Evolutionary conservation across 768 basidiomycete genomes (phyloP), one percentile per base, ranked within the genome.

Genomic region (Gymnopilus junonius): DNA sequence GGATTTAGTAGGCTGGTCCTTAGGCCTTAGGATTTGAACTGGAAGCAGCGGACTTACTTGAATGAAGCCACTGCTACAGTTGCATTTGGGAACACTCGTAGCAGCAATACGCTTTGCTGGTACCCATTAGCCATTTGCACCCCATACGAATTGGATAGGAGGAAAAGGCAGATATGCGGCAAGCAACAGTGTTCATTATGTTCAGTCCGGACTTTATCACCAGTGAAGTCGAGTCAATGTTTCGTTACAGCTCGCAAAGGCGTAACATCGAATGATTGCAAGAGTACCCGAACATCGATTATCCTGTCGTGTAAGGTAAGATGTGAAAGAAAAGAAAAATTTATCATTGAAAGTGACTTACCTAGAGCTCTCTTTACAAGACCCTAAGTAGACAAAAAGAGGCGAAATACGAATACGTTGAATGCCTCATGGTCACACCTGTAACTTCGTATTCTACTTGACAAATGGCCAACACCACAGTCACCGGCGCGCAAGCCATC

Each of bases 401-500:
- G n/a, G n/a, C n/a, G n/a, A n/a, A 42, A 42, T 42, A 42, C 17
- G 8, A 42, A 42, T 42, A 7, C 17, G 6, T 17, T 4, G 17
- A 20, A 42, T 42, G 1, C 21, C 17, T 20, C 29, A 11, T 31
- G 37, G 46, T 43, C 55, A 65, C 43, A 57, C 40, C 55, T 55
- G 54, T 53, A 57, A 37, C 56, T 31, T 20, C 55, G 14, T 46
- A 21, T 17, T 46, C 12, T 29, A 51, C 54, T 68, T 58, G 55
- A 43, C 53, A 56, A 51, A 97, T 97, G 95, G 94, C 95, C 45
- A 97, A 95, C 75, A 94, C 94, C 31, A 96, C 95, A n/a, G 82
- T 95, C 62, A 82, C 84, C 56, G 95, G 95, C 25, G 94, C 95
- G 21, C 80, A 82, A 45, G 87, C 94, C n/a, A 91, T 99, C 69